Base-by-base conservation (phyloP, 2,329 filamentous ascomycete species). In the Epichloe gansuensis region DNA sequence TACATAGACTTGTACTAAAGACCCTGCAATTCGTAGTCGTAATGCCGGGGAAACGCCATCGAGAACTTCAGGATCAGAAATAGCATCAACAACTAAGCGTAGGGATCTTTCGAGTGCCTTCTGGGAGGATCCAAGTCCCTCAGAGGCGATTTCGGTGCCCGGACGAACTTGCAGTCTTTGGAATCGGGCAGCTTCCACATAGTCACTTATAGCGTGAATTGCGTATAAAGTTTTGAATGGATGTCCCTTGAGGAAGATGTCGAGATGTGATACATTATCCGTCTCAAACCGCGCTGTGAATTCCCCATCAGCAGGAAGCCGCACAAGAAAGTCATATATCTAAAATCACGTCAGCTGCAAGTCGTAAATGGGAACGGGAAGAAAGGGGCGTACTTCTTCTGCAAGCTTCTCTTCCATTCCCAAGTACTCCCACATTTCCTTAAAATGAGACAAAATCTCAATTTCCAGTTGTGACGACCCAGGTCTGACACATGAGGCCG, bases 391-490 rank as follows among this genome's bases (percentile, higher is more conserved):
- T 72, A 85, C 83, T 72, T 87, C 82, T 62, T 78, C 73, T 6
- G 86, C 82, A 43, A 89, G 71, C 48, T 72, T 74, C 54, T 91
- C 83, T 45, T 87, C 79, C 69, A 91, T 78, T 57, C 82, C 81
- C 51, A 97, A 75, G 61, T 91, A 86, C 44, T 81, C 78, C 76
- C 93, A 95, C 25, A 98, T 70, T 55, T 91, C 83, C 51, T 88
- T 78, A 61, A 95, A 95, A 65, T 94, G 87, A 53, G 82, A 77
- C 59, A 93, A 72, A 23, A 97, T 83, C 60, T 91, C 87, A 12
- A 80, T 76, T 63, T 97, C 89, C 3, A 97, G 76, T 38, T 71
- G 77, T 56, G 72, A 82, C 46, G 72, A 78, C 48, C 71, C 80
- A 50, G 68, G 75, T 56, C 72, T 74, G 50, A 76, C 69, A 34